Evolutionary conservation across 2,329 filamentous ascomycete species (phyloP).

Genomic region (Arthrobotrys sphaeroides): DNA sequence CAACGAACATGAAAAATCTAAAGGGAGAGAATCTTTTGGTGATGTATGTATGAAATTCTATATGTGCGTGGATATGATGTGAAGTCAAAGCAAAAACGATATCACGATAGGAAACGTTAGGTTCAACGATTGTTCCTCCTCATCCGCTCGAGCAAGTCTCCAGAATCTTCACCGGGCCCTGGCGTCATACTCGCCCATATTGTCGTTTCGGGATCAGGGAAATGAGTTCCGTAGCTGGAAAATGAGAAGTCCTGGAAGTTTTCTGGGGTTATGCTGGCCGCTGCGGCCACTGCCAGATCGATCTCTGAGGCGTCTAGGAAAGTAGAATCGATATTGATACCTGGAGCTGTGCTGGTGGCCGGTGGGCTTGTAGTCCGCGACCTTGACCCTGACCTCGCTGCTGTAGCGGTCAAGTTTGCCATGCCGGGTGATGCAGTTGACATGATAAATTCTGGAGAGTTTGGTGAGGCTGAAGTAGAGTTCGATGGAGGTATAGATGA

Average conservation of each 20-base stretch:
- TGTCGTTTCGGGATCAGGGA: slow-evolving; percentile 10
- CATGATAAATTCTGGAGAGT: slow-evolving; percentile 33
- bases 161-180: background rate
- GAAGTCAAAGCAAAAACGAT: no score
- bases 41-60: background rate
- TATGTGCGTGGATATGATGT: no score
- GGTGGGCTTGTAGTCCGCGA: background rate
- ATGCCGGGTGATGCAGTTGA: slow-evolving; percentile 11
- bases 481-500: slow-evolving; percentile 10
- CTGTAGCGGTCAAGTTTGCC: background rate
- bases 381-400: background rate
- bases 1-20: background rate
- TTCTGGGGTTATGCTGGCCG: background rate
- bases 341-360: background rate
- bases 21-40: no score
- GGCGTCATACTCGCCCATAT: slow-evolving; percentile 10
- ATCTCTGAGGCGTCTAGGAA: slow-evolving; percentile 21
- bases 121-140: slow-evolving; percentile 11
- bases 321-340: slow-evolving; percentile 36
- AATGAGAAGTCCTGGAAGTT: slow-evolving; percentile 49
- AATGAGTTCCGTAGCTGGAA: slow-evolving; percentile 33
- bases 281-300: background rate
- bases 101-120: no score
- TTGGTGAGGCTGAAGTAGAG: slow-evolving; percentile 13
- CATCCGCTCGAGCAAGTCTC: slow-evolving; percentile 27